phyloP scores from a whole-genome alignment of 2,329 filamentous ascomycete species.

The Cladosporium sp. region DNA sequence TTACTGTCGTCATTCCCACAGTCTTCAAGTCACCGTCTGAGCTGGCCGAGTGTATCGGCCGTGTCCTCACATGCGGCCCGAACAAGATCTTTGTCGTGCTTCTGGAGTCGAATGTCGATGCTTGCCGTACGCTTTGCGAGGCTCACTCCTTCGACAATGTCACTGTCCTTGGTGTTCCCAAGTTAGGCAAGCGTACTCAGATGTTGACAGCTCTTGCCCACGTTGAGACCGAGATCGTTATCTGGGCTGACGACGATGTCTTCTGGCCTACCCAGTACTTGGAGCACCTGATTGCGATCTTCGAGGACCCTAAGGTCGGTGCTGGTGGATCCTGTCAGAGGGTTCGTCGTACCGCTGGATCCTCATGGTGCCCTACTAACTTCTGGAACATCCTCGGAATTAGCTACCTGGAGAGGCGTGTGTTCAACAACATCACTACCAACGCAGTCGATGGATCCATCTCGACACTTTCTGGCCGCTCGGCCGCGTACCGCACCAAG shows the following conservation, averaged over 20 bases:
- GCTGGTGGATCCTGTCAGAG: conserved; percentile 56
- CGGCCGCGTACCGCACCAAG: conserved; percentile 47
- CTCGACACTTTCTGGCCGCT: conserved; percentile 57
- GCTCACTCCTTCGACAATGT: conserved; percentile 16
- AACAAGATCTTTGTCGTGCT: conserved; percentile 28
- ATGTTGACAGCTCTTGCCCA: conserved; percentile 29
- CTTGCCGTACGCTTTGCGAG: conserved; percentile 16
- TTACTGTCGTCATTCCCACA: conserved; percentile 32
- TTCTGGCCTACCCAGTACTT: conserved; percentile 31
- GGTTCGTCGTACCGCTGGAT: conserved; percentile 36
- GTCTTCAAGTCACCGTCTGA: conserved; percentile 30
- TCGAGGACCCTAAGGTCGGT: conserved; percentile 47
- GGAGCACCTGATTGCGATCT: conserved; percentile 32
- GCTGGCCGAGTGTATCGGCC: conserved; percentile 25
- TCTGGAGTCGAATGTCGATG: conserved; percentile 19
- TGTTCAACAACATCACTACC: conserved; percentile 56
- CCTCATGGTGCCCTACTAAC: conserved; percentile 13
- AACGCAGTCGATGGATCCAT: conserved; percentile 57
- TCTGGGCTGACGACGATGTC: conserved; percentile 36
- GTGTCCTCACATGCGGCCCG: conserved; percentile 24
- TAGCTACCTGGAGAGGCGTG: conserved; percentile 58
- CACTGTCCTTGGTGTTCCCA: conserved; percentile 29
- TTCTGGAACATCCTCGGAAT: conserved; percentile 54
- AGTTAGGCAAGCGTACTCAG: conserved; percentile 33
- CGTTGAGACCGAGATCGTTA: conserved; percentile 26